A percentile compares a stretch with the other conserved stretches of the same genome.
phyloP scores from a whole-genome alignment of 2,329 filamentous ascomycete genomes.

The Sporothrix humicola region DNA sequence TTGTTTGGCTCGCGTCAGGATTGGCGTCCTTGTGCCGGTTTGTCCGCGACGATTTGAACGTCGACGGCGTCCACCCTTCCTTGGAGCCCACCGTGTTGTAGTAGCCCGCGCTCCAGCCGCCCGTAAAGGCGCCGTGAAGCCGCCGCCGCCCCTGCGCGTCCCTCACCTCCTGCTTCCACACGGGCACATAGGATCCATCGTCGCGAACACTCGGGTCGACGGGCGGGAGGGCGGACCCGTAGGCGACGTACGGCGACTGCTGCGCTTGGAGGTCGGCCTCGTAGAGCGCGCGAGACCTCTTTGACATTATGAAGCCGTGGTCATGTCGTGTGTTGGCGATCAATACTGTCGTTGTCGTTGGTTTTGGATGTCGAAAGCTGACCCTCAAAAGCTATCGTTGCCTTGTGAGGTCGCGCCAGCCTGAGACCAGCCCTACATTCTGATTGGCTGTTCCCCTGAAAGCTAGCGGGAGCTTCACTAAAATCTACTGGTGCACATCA shows the following conservation, averaged over 20 bases:
- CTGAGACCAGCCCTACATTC: background rate
- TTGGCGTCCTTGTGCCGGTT: slow-evolving; percentile 72
- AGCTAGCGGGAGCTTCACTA: background rate
- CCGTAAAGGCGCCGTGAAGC: slow-evolving; percentile 94
- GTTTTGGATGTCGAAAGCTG: background rate
- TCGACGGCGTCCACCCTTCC: slow-evolving; percentile 93
- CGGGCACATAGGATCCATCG: slow-evolving; percentile 87
- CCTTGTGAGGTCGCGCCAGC: background rate
- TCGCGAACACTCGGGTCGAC: slow-evolving; percentile 78
- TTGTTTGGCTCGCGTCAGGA: slow-evolving; percentile 50
- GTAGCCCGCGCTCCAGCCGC: slow-evolving; percentile 96
- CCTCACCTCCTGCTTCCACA: slow-evolving; percentile 98
- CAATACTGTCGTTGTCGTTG: background rate
- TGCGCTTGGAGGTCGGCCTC: slow-evolving; percentile 73
- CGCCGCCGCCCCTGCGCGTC: slow-evolving; percentile 91
- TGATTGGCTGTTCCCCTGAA: background rate
- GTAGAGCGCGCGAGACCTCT: slow-evolving; percentile 78
- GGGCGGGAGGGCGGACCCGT: slow-evolving; percentile 83
- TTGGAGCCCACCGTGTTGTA: slow-evolving; percentile 99
- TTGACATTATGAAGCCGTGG: slow-evolving; percentile 66
- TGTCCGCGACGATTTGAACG: slow-evolving; percentile 86
- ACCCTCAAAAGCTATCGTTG: background rate
- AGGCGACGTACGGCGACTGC: slow-evolving; percentile 76
- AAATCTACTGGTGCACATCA: background rate
- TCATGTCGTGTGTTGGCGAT: background rate